Percentiles rank a stretch among this genome's conserved stretches.
Conservation (phyloP, 768 basidiomycete genomes). For the Rhizopogon vesiculosus region DNA sequence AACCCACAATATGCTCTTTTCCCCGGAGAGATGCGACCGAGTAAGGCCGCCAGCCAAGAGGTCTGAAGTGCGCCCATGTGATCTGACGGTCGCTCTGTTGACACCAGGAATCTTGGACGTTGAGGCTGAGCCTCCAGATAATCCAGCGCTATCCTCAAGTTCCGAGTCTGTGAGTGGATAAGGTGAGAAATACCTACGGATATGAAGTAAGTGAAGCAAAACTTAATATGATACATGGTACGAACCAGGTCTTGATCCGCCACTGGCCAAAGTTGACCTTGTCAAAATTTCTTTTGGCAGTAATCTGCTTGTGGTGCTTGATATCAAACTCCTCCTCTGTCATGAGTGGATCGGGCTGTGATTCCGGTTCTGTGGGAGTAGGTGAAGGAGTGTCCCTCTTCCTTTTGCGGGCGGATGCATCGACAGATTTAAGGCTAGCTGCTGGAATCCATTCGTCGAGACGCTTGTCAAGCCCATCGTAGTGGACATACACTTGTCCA, state of each 20-base stretch:
- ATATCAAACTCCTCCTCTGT: constrained; percentile 71
- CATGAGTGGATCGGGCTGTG: constrained; percentile 32
- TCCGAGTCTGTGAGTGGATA: constrained; percentile 78
- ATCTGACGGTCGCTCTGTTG: constrained; percentile 44
- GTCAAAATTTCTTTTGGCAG: constrained; percentile 78
- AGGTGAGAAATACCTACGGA: constrained; percentile 84
- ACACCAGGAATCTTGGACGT: constrained; percentile 46
- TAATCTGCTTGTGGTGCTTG: constrained; percentile 61
- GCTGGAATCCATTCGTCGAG: constrained; percentile 72
- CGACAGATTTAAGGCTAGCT: constrained; percentile 23
- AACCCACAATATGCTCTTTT: constrained; percentile 65
- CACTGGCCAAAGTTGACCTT: constrained; percentile 81
- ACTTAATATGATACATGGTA: constrained; percentile 8
- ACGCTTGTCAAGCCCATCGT: constrained; percentile 62
- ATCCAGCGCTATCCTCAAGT: constrained; percentile 38
- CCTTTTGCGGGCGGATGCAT: constrained; percentile 10
- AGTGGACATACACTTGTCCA: constrained; percentile 67
- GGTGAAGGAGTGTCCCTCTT: constrained; percentile 14
- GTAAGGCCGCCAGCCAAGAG: constrained; percentile 60
- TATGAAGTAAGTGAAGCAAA: not conserved
- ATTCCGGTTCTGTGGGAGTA: constrained; percentile 10
- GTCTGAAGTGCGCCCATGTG: constrained; percentile 73
- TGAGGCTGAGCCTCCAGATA: constrained; percentile 17
- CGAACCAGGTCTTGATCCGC: constrained; percentile 86
- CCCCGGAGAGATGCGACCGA: constrained; percentile 38